A percentile compares a stretch with the other conserved stretches of the same genome.
Evolutionary conservation across 2,329 filamentous ascomycete genomes (phyloP).

Genomic region (Penicillium vulpinum): DNA sequence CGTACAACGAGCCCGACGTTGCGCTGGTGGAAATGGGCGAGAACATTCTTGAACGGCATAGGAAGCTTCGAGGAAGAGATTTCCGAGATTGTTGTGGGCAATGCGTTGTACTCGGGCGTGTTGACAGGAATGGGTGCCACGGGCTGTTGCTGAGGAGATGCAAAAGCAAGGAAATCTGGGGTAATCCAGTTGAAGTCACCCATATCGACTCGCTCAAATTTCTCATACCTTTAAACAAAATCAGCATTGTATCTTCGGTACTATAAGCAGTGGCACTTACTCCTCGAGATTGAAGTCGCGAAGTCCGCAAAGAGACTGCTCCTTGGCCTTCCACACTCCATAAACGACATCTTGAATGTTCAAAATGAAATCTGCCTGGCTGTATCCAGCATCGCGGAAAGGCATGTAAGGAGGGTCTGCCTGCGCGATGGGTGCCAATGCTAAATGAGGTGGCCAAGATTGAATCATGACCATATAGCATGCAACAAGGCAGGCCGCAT

Average conservation of each 20-base stretch:
- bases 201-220: conserved; percentile 92
- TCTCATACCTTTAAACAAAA: conserved; percentile 69
- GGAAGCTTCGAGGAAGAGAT: conserved; percentile 72
- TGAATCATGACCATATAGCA: conserved; percentile 99
- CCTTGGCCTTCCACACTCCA: conserved; percentile 97
- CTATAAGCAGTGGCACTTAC: conserved; percentile 44
- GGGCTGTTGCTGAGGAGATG: conserved; percentile 83
- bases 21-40: conserved; percentile 82
- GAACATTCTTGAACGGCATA: conserved; percentile 90
- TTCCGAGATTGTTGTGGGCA: conserved; percentile 75
- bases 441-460: conserved; percentile 94
- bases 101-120: conserved; percentile 69
- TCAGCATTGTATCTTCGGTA: conserved; percentile 12
- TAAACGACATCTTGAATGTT: conserved; percentile 98
- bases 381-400: conserved; percentile 97
- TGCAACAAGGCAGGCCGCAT: conserved; percentile 90
- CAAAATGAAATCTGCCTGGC: conserved; percentile 93
- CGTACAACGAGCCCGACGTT: conserved; percentile 93
- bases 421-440: conserved; percentile 91
- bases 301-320: conserved; percentile 85
- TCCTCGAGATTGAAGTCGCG: conserved; percentile 95
- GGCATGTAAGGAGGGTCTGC: conserved; percentile 98
- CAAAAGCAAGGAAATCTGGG: conserved; percentile 91
- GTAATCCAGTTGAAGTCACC: conserved; percentile 99
- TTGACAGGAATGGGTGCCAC: conserved; percentile 69